Evolutionary conservation across 352 stramenopile genomes (phyloP), one percentile per base, ranked within the genome.

Genomic region (Globisporangium megalacanthum): DNA sequence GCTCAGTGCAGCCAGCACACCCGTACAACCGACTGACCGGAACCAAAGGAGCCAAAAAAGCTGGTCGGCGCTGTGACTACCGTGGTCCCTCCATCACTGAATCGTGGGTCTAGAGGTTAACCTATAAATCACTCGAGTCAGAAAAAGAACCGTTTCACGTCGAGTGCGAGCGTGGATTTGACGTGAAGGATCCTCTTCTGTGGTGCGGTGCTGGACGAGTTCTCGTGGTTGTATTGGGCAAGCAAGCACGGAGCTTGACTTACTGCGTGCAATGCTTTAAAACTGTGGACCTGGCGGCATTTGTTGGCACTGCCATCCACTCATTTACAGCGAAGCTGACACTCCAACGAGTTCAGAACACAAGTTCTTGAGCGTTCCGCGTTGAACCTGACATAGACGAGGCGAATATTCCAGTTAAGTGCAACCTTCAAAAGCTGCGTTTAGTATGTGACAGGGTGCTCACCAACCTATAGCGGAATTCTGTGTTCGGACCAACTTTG

Each of bases 111-210:
- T 54, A 13, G 19, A 54, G 35, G 19, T 46, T 9, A 42, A 35
- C 33, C 35, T 47, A 52, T 25, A 52, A 52, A 52, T 39, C 48
- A 35, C 45, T 53, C 25, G 7, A 17, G 10, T 42, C 15, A 42
- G 39, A 45, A 45, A 45, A 45, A 45, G 39, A 45, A 45, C 39
- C 39, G 10, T 33, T 41, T 53, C 39, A 45, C 39, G 39, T 45
- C 10, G 13, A n/a, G n/a, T 29, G 19, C 22, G 33, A 55, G 19
- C 10, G 33, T 9, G 25, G 9, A 52, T 25, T 29, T 33, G 20
- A 13, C 36, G 39, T 17, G n/a, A 47, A 31, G 29, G 20, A 11
- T 45, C 31, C 20, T 39, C 8, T 39, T 39, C 10, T 17, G 29
- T 56, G 50, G 25, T 46, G 31, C 15, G 49, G n/a, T 25, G 33